Conservation (phyloP, 2,329 filamentous ascomycete species). For the Xylariales sp. region DNA sequence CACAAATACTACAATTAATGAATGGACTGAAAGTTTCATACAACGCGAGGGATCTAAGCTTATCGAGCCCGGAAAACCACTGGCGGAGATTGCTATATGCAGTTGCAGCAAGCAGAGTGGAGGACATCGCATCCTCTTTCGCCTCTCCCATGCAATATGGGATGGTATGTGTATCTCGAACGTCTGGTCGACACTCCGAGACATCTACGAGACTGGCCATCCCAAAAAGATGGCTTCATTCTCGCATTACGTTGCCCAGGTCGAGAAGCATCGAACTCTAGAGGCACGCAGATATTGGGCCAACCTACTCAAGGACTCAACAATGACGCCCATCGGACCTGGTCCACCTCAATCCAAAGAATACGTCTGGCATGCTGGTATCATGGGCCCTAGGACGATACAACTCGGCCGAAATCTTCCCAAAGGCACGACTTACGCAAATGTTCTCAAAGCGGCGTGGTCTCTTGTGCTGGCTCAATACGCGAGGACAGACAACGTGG, state of each 20-base stretch:
- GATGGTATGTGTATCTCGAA: conserved; percentile 4
- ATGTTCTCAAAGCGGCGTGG: conserved; percentile 4
- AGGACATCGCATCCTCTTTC: conserved; percentile 4
- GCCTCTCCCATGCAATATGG: conserved; percentile 1
- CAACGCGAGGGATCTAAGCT: not conserved
- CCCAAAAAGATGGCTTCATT: not conserved
- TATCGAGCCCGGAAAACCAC: not conserved
- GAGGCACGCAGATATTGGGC: conserved; percentile 3
- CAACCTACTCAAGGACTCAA: not conserved
- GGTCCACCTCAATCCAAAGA: not conserved
- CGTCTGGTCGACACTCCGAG: conserved; percentile 2
- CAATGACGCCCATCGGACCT: not conserved
- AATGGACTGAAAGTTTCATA: conserved; percentile 4
- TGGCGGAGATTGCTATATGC: conserved; percentile 2
- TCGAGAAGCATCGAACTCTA: not conserved
- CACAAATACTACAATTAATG: not conserved
- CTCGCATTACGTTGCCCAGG: conserved; percentile 4
- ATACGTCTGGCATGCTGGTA: not conserved
- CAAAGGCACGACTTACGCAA: conserved; percentile 1
- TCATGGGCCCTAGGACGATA: not conserved
- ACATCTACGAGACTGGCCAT: not conserved
- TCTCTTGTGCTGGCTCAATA: conserved; percentile 1
- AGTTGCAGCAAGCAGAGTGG: not conserved
- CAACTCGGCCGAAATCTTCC: not conserved
- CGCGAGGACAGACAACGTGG: not conserved